A percentile compares a stretch with the other conserved stretches of the same genome.
Conservation (phyloP, 225 moss, liverwort and hornwort genomes). For the Anthoceros angustus region DNA sequence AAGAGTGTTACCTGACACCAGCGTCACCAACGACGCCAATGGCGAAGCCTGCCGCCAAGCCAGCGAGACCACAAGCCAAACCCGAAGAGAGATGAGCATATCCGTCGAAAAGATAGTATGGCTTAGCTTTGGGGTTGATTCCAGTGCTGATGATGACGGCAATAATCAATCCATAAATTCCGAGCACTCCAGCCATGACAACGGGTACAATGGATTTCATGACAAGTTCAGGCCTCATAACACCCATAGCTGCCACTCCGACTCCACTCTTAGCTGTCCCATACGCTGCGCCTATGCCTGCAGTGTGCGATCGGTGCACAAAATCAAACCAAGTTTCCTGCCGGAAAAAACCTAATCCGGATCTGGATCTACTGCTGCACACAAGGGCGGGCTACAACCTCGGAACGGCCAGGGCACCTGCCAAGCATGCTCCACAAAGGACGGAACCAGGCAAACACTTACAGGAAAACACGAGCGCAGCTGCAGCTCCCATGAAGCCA, state of each 20-base stretch:
- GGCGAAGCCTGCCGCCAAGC: conserved; percentile 7
- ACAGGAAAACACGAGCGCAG: conserved; percentile 50
- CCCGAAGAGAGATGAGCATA: conserved; percentile 9
- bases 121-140: conserved; percentile 8
- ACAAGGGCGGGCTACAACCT: background rate
- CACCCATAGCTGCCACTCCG: conserved; percentile 9
- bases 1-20: conserved; percentile 6
- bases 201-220: conserved; percentile 10
- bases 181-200: conserved; percentile 9
- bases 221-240: conserved; percentile 8
- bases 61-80: conserved; percentile 8
- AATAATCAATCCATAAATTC: conserved; percentile 10
- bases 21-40: conserved; percentile 10
- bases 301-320: background rate
- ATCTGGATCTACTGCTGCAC: background rate
- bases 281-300: conserved; percentile 9
- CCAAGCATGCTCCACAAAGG: background rate
- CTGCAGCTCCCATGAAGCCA: conserved; percentile 47
- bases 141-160: conserved; percentile 10
- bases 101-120: conserved; percentile 8
- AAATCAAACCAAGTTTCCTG: background rate
- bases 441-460: conserved; percentile 3
- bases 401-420: background rate
- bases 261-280: conserved; percentile 10
- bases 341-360: background rate